These are phyloP conservation scores for Aspergillus haitiensis DNA, from an alignment of 495 filamentous ascomycete species.

Conservation along the genomic window DNA sequence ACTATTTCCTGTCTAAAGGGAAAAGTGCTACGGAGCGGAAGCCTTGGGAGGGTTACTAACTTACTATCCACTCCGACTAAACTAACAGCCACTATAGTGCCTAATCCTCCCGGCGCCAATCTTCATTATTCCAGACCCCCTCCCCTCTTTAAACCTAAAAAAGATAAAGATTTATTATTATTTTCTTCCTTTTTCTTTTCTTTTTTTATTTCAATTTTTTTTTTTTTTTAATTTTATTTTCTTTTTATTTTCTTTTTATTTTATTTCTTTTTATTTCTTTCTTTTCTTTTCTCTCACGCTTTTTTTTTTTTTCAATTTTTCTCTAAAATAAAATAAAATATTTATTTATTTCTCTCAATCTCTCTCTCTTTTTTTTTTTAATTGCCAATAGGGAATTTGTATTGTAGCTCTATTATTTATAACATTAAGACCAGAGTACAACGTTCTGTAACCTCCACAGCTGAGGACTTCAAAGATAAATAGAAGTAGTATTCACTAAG, in stretches of 20 bases:
- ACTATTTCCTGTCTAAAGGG: slow-evolving; percentile 4
- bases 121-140: slow-evolving; percentile 26
- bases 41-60: background rate
- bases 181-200: background rate
- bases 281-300: too few relatives aligned
- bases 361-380: too few relatives aligned
- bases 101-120: slow-evolving; percentile 31
- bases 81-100: slow-evolving; percentile 21
- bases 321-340: too few relatives aligned
- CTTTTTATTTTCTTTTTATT: too few relatives aligned
- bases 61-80: slow-evolving; percentile 9
- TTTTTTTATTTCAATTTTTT: background rate
- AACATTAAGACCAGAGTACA: slow-evolving; percentile 5
- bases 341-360: too few relatives aligned
- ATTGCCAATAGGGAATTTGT: background rate
- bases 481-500: slow-evolving; percentile 7
- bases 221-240: too few relatives aligned
- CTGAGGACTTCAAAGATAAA: background rate
- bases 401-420: slow-evolving; percentile 1
- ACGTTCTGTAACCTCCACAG: background rate
- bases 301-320: too few relatives aligned
- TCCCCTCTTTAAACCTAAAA: slow-evolving; percentile 22
- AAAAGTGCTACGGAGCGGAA: slow-evolving; percentile 3
- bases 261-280: too few relatives aligned
- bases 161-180: background rate